Evolutionary conservation across 108 stramenopile genomes (phyloP), one percentile per base, ranked within the genome.

Genomic region (Mediolabrus comicus): DNA sequence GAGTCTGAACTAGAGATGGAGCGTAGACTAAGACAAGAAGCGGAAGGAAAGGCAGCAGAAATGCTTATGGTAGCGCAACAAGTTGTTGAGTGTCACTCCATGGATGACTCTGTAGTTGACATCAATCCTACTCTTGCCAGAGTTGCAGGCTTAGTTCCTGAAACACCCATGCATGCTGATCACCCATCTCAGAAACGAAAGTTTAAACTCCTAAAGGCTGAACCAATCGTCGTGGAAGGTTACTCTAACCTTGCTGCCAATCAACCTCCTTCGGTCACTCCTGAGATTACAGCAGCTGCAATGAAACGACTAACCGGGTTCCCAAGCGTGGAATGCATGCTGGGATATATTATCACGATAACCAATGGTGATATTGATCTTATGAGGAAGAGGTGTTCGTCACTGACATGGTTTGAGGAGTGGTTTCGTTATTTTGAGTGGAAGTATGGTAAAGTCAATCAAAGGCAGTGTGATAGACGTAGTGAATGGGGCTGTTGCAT

Each of bases 321-420:
- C 31, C 65, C 52, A 17, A 53, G 30, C 24, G 9, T 36, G 22
- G 3, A 13, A n/a, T n/a, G n/a, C n/a, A n/a, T 75, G 33, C 38
- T 75, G 8, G n/a, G 35, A 13, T 75, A 65, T 30, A 43, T 65
- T 0, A 30, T 74, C 17, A 2, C 59, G 9, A 36, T 63, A 19
- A 68, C 66, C 51, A 53, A 66, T 62, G 75, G 68, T 2, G 75
- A 76, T 30, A 8, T 51, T 16, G 41, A 56, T 14, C 8, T 25
- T 2, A 71, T 77, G 12, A 1, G 9, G 14, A 27, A 35, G 36
- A 32, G 62, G 38, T 3, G 32, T 6, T 36, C 75, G 5, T 71
- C 57, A 0, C 34, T 77, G 13, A 65, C 75, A 12, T 71, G 69
- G 70, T 77, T 59, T 36, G 62, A 77, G 49, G 75, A 77, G 34